phyloP scores from a whole-genome alignment of 2,329 filamentous ascomycete genomes.

The Exophiala sp. region DNA sequence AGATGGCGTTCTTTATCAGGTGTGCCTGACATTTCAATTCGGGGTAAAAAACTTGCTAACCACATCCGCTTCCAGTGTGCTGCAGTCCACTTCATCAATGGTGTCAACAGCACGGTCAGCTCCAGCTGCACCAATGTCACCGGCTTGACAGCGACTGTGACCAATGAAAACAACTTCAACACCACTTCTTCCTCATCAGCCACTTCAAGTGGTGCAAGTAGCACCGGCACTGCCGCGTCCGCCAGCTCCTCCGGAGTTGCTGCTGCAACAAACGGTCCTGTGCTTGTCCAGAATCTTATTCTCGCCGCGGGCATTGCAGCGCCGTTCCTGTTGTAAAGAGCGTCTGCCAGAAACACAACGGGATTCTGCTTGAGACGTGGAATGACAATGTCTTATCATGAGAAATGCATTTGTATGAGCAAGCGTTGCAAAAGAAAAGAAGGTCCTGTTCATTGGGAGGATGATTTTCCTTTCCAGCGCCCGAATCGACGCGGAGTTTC shows the following conservation, averaged over 20 bases:
- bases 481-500: no score
- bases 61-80: slow-evolving; percentile 17
- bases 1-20: slow-evolving; percentile 25
- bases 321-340: slow-evolving; percentile 8
- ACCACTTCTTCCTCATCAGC: slow-evolving; percentile 3
- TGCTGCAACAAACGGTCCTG: slow-evolving; percentile 6
- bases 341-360: no score
- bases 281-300: slow-evolving; percentile 7
- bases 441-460: no score
- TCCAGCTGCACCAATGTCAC: slow-evolving; percentile 58
- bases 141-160: slow-evolving; percentile 46
- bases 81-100: slow-evolving; percentile 24
- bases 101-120: slow-evolving; percentile 15
- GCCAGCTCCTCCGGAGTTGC: slow-evolving; percentile 8
- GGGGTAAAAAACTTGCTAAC: background rate
- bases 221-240: slow-evolving; percentile 4
- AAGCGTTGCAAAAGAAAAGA: no score
- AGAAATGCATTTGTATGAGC: no score
- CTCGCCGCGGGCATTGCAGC: slow-evolving; percentile 9
- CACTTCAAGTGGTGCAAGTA: slow-evolving; percentile 1
- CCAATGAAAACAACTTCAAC: slow-evolving; percentile 16
- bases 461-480: no score
- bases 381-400: no score
- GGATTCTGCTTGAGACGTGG: no score
- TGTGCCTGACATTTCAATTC: background rate